These are phyloP conservation scores for Eucalyptus sp. DNA, from an alignment of 345 rosid species.

Conservation along the genomic window DNA sequence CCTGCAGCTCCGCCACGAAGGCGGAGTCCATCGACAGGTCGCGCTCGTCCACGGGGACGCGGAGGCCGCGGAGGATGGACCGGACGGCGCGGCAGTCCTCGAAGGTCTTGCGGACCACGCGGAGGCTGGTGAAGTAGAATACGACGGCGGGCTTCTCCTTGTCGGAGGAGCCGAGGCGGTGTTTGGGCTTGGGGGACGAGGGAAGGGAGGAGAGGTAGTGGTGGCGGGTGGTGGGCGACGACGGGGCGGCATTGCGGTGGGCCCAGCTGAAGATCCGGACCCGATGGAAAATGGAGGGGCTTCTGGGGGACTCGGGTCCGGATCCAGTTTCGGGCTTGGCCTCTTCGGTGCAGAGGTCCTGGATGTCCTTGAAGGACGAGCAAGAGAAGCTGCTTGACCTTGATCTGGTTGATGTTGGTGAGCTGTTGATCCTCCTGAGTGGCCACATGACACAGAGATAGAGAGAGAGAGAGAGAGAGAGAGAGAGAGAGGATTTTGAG, in stretches of 20 bases:
- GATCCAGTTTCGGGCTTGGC: slow-evolving; percentile 3
- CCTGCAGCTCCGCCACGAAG: slow-evolving; percentile 37
- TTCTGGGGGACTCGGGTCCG: not conserved
- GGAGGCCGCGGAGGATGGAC: slow-evolving; percentile 45
- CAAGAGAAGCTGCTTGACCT: slow-evolving; percentile 21
- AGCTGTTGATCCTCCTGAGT: slow-evolving; percentile 11
- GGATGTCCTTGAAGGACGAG: slow-evolving; percentile 46
- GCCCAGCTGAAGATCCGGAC: slow-evolving; percentile 20
- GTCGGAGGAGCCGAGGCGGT: not conserved
- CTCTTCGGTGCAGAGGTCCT: slow-evolving; percentile 11
- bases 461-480: not conserved
- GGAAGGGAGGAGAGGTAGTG: not conserved
- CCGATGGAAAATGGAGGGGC: slow-evolving; percentile 49
- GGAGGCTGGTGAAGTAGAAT: slow-evolving; percentile 71
- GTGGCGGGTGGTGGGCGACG: not conserved
- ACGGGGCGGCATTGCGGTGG: slow-evolving; percentile 3
- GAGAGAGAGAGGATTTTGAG: not conserved
- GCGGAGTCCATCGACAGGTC: slow-evolving; percentile 61
- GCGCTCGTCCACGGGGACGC: slow-evolving; percentile 60
- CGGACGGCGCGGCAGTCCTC: slow-evolving; percentile 53
- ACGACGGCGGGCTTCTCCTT: slow-evolving; percentile 18
- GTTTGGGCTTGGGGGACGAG: not conserved
- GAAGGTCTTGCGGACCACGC: slow-evolving; percentile 57
- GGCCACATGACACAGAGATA: slow-evolving; percentile 19
- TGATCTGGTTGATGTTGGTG: not conserved